These are phyloP conservation scores for Malus fusca DNA, from an alignment of 306 rosid species.

Conservation along the genomic window DNA sequence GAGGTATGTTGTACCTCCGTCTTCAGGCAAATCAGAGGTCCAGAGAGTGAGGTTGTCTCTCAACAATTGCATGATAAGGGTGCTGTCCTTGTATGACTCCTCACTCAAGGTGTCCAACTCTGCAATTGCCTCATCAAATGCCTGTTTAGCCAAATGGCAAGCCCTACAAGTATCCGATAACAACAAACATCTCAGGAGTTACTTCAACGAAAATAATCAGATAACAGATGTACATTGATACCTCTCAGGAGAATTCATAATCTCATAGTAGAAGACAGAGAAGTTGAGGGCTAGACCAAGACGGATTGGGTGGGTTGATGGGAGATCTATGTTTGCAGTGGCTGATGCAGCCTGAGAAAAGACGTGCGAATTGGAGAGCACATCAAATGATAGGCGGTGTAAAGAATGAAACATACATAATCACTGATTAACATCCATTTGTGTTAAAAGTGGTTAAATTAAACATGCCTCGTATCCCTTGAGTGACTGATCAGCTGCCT, in stretches of 20 bases:
- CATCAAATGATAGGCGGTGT: slow-evolving; percentile 4
- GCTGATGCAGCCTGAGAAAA: slow-evolving; percentile 66
- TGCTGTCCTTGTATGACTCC: slow-evolving; percentile 98
- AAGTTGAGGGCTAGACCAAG: slow-evolving; percentile 98
- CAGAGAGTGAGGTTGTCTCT: slow-evolving; percentile 98
- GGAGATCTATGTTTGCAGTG: slow-evolving; percentile 85
- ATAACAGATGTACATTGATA: slow-evolving; percentile 10
- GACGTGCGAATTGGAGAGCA: slow-evolving; percentile 12
- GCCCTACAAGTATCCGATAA: slow-evolving; percentile 56
- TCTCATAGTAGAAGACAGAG: slow-evolving; percentile 97
- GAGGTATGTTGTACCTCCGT: slow-evolving; percentile 62
- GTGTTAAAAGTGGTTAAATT: slow-evolving; percentile 7
- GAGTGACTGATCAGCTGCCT: slow-evolving; percentile 47
- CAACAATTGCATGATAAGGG: slow-evolving; percentile 95
- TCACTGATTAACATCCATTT: slow-evolving; percentile 9
- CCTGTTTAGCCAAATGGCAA: slow-evolving; percentile 98
- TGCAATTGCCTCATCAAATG: slow-evolving; percentile 96
- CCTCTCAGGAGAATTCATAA: slow-evolving; percentile 98
- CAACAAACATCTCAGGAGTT: slow-evolving; percentile 14
- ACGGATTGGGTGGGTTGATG: slow-evolving; percentile 93
- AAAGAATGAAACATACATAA: neutral
- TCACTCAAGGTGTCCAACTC: slow-evolving; percentile 98
- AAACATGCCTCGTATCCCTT: slow-evolving; percentile 61
- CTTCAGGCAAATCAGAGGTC: slow-evolving; percentile 99
- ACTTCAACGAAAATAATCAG: slow-evolving; percentile 2